Evolutionary conservation across 495 filamentous ascomycete species (phyloP).

Genomic region (Neurospora hispaniola): DNA sequence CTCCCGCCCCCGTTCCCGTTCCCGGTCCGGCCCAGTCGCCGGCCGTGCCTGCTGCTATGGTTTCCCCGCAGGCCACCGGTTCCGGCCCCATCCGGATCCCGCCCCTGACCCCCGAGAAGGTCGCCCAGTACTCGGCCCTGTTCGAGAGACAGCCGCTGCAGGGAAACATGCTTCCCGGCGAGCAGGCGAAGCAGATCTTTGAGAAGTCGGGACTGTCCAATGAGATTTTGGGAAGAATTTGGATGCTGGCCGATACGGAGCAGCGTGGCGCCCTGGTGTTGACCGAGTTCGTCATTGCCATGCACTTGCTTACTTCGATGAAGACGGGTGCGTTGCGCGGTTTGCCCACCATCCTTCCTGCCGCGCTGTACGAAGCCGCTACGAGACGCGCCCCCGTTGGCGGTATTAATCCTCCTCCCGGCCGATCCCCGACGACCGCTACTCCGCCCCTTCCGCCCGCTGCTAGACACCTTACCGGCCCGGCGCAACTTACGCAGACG

Average conservation of each 20-base stretch:
- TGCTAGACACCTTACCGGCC: constrained; percentile 37
- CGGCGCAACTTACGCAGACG: constrained; percentile 25
- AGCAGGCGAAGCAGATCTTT: constrained; percentile 87
- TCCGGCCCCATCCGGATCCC: constrained; percentile 74
- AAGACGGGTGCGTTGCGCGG: constrained; percentile 71
- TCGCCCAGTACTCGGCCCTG: constrained; percentile 68
- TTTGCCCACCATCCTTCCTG: constrained; percentile 72
- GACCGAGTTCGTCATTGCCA: constrained; percentile 94
- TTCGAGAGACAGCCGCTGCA: constrained; percentile 80
- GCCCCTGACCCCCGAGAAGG: constrained; percentile 79
- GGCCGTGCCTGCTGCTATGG: constrained; percentile 34
- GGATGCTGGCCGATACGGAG: constrained; percentile 87
- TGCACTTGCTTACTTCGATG: constrained; percentile 89
- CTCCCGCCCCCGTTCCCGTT: constrained; percentile 27
- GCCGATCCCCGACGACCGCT: constrained; percentile 24
- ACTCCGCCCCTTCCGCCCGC: constrained; percentile 30
- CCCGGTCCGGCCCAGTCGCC: constrained; percentile 43
- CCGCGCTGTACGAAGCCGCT: constrained; percentile 85
- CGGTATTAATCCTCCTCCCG: constrained; percentile 10
- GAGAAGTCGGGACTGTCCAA: constrained; percentile 85
- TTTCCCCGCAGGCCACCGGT: constrained; percentile 46
- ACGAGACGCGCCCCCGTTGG: constrained; percentile 55
- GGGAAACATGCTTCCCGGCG: constrained; percentile 70
- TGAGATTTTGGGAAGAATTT: constrained; percentile 83
- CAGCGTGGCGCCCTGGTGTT: constrained; percentile 79